Evolutionary conservation across 2,329 filamentous ascomycete species (phyloP), one percentile per base, ranked within the genome.

Genomic region (Sclerotinia nivalis): DNA sequence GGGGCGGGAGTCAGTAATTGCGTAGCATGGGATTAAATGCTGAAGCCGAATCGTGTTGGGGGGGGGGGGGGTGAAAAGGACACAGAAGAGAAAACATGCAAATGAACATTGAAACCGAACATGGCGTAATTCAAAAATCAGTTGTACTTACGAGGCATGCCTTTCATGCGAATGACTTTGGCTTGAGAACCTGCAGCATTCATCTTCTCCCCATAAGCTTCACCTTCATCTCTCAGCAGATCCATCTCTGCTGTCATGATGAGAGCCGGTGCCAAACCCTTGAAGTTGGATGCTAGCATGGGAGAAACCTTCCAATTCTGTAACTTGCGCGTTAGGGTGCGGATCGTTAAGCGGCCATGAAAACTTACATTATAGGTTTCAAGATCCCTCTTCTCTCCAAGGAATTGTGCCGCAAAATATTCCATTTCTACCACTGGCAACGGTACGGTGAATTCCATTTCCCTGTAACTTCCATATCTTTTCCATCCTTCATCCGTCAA

Each of bases 201-300:
- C 69, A 75, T 68, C 67, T 72, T 73, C 40, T 54, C 56, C 20
- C 68, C 72, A 66, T 74, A 75, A 28, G 50, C 71, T 43, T 79
- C 77, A 4, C 78, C 78, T 64, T 80, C 77, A 70, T 80, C 79
- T n/a, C 80, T 73, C 65, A 79, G 72, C 8, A 79, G 67, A 65
- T 80, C 79, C 68, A 80, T 79, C 61, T 80, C 79, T 2, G 79
- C 79, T 1, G 79, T 80, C 49, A 80, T 69, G 12, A 80, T 76
- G 15, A 80, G 75, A 1, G 78, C 78, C 1, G 72, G 75, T 0
- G 78, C 76, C 13, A 80, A 62, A 9, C 73, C 68, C 4, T 69
- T 40, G 22, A 80, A 77, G 18, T 75, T 75, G 7, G 73, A 73
- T 9, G 79, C 77, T 3, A 77, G 67, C 0, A 80, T 74, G 2